These are phyloP conservation scores for Xylaria acuta DNA, from an alignment of 495 filamentous ascomycete species.

Conservation along the genomic window DNA sequence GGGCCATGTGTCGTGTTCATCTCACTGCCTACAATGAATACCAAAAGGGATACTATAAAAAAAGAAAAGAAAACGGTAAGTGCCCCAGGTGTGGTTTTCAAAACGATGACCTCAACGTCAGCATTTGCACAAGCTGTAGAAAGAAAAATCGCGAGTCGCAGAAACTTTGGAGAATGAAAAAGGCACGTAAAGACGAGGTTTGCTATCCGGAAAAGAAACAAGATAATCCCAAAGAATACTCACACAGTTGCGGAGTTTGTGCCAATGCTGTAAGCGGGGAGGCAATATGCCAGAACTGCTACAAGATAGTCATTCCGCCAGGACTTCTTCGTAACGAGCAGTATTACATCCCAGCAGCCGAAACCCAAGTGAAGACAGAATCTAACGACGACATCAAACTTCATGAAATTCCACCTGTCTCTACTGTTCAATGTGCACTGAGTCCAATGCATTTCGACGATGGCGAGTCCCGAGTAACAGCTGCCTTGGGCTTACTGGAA, in stretches of 20 bases:
- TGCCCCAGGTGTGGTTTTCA: background rate
- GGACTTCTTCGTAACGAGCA: background rate
- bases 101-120: background rate
- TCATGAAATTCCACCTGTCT: background rate
- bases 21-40: background rate
- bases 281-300: background rate
- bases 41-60: background rate
- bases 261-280: background rate
- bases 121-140: background rate
- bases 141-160: background rate
- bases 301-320: background rate
- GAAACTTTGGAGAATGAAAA: background rate
- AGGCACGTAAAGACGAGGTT: background rate
- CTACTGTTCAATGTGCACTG: no score
- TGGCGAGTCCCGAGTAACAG: background rate
- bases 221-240: background rate
- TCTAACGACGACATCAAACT: background rate
- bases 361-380: background rate
- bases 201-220: background rate
- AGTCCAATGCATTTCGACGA: no score
- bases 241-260: background rate
- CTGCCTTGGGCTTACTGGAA: background rate
- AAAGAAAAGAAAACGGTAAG: background rate
- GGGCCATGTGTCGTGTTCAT: background rate
- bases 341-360: background rate